These are phyloP conservation scores for Trichosporon asahii DNA, from an alignment of 1,284 basidiomycete species.

Conservation along the genomic window DNA sequence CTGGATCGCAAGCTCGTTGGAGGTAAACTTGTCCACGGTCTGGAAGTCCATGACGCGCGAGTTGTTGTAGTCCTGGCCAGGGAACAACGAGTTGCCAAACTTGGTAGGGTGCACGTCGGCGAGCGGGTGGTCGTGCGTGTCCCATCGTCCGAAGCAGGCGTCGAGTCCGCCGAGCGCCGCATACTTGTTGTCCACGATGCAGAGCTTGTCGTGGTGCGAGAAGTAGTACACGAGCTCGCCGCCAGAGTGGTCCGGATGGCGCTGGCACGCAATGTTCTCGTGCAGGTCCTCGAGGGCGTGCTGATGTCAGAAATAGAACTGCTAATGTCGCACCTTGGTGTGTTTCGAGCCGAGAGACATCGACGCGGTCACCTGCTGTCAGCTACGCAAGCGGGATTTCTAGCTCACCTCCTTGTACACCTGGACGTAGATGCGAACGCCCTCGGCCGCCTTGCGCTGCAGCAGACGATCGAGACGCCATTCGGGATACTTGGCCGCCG, in stretches of 20 bases:
- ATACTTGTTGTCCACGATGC: slow-evolving; percentile 94
- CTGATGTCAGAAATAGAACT: slow-evolving; percentile 48
- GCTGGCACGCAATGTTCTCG: slow-evolving; percentile 78
- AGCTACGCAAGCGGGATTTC: too few relatives aligned
- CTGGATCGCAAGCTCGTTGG: slow-evolving; percentile 67
- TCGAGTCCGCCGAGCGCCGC: slow-evolving; percentile 98
- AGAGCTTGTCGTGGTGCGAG: slow-evolving; percentile 61
- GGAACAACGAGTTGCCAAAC: slow-evolving; percentile 76
- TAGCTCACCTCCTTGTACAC: slow-evolving; percentile 75
- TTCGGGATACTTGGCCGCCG: slow-evolving; percentile 73
- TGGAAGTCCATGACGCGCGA: slow-evolving; percentile 54
- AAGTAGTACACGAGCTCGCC: slow-evolving; percentile 54
- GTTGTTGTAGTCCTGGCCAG: slow-evolving; percentile 91
- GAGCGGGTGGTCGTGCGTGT: slow-evolving; percentile 72
- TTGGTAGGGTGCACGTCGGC: slow-evolving; percentile 85
- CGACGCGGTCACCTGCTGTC: slow-evolving; percentile 69
- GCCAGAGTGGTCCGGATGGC: slow-evolving; percentile 85
- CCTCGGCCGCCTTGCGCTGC: slow-evolving; percentile 79
- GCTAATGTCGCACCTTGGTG: slow-evolving; percentile 64
- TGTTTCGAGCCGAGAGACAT: slow-evolving; percentile 83
- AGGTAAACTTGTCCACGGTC: slow-evolving; percentile 72
- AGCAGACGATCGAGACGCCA: slow-evolving; percentile 82
- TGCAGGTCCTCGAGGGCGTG: slow-evolving; percentile 74
- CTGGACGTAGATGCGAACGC: slow-evolving; percentile 81
- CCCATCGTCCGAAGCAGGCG: slow-evolving; percentile 82